Evolutionary conservation across 1,284 basidiomycete genomes (phyloP), one percentile per base, ranked within the genome.

Genomic region (Meira miltonrushii): DNA sequence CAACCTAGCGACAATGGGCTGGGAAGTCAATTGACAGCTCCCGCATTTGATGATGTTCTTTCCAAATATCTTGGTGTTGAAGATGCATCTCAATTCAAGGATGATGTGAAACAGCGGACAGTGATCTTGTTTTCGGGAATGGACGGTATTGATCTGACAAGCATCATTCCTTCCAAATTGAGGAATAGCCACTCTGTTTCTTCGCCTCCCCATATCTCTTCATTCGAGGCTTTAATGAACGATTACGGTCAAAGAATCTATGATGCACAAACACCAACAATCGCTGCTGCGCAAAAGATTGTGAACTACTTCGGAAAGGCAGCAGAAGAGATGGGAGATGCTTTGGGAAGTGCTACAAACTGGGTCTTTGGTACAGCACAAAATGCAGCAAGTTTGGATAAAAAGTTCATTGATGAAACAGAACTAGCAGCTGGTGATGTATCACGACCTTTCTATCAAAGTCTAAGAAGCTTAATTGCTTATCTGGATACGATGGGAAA

Each of bases 141-240:
- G 5, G 57, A 68, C 17, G 57, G 59, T 43, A 61, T 62, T 60
- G 33, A 59, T 62, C 57, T 15, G 55, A 7, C 19, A 68, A 65
- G 66, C 52, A 56, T 64, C 39, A 61, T 68, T 39, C 67, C 67
- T 0, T 44, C 21, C 39, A 47, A 53, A 6, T 37, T 69, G 1
- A 51, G 38, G 2, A 59, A 66, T n/a, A 69, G 64, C 8, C 65
- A 69, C 59, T 61, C 15, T 52, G 58, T 69, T 51, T 40, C 52
- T 8, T 25, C 9, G 1, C 55, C 64, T 12, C 68, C 64, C 19
- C 49, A 46, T 44, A 54, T 61, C 38, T 21, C 39, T 33, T 64
- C 63, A 10, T 68, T 69, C 38, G 68, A 69, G 13, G 66, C 68
- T 10, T 59, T 69, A 4, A 57, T 69, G 13, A 52, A 64, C 44